Evolutionary conservation across 2,329 filamentous ascomycete genomes (phyloP).

Genomic region (Cordyceps pruinosa): DNA sequence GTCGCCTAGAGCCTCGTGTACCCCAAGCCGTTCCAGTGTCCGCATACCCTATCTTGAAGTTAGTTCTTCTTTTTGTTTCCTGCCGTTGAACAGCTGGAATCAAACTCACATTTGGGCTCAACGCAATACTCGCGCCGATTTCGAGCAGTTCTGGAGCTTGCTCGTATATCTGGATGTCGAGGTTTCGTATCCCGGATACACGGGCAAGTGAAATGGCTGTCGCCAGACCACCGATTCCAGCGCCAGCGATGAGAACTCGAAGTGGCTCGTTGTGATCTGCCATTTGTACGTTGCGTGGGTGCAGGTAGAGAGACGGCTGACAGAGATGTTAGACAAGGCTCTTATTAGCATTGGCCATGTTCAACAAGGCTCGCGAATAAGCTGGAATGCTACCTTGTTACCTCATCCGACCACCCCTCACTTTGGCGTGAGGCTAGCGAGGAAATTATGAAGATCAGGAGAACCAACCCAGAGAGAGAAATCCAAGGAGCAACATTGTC

Average conservation of each 20-base stretch:
- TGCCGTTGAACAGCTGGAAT: not conserved
- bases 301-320: not conserved
- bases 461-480: not conserved
- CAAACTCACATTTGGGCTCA: constrained; percentile 38
- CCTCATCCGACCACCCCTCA: not conserved
- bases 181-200: constrained; percentile 27
- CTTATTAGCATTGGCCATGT: not conserved
- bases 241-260: constrained; percentile 19
- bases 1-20: not conserved
- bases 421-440: not conserved
- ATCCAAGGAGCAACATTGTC: not conserved
- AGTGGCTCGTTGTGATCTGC: not conserved
- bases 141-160: constrained; percentile 37
- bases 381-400: not conserved
- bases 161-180: constrained; percentile 42
- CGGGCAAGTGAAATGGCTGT: constrained; percentile 37
- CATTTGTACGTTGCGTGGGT: not conserved
- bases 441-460: not conserved
- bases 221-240: constrained; percentile 30
- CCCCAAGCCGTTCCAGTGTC: constrained; percentile 43
- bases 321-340: not conserved
- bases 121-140: constrained; percentile 40
- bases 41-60: constrained; percentile 30
- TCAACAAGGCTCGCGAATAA: not conserved
- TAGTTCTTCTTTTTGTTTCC: not conserved